These are phyloP conservation scores for Rhizopogon rudus DNA, from an alignment of 768 basidiomycete genomes.

Conservation along the genomic window DNA sequence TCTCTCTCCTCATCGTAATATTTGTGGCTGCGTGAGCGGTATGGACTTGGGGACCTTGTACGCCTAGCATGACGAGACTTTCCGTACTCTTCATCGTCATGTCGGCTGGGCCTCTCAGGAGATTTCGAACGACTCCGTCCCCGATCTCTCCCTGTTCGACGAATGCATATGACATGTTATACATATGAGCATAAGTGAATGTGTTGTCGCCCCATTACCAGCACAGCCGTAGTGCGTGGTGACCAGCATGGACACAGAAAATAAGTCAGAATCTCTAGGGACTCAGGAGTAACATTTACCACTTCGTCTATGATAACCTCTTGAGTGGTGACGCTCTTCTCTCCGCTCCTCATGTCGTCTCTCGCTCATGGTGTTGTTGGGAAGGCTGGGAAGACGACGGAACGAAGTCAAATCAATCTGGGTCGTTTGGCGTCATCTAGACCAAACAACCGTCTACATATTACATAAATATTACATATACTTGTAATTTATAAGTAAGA, in stretches of 20 bases:
- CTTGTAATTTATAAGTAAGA: too few species aligned
- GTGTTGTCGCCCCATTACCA: constrained; percentile 16
- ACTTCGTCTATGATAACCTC: constrained; percentile 9
- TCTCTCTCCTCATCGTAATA: not conserved
- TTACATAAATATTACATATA: too few species aligned
- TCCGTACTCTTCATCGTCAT: constrained; percentile 8
- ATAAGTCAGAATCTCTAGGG: constrained; percentile 15
- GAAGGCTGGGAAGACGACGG: not conserved
- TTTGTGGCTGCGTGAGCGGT: constrained; percentile 3
- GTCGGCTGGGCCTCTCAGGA: constrained; percentile 9
- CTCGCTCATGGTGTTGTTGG: constrained; percentile 11
- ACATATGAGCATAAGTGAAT: not conserved
- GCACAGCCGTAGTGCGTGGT: constrained; percentile 10
- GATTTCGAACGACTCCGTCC: constrained; percentile 21
- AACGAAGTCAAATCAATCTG: too few species aligned
- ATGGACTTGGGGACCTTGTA: constrained; percentile 21
- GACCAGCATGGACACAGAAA: constrained; percentile 18
- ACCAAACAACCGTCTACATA: too few species aligned
- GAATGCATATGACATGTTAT: not conserved
- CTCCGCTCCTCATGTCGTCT: constrained; percentile 3
- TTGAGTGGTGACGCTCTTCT: not conserved
- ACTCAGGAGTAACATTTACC: constrained; percentile 16
- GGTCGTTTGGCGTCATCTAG: too few species aligned
- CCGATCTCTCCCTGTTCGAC: constrained; percentile 13
- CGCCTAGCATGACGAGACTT: constrained; percentile 6